Conservation (phyloP, 2,329 filamentous ascomycete genomes). For the Trichoderma atrobrunneum region DNA sequence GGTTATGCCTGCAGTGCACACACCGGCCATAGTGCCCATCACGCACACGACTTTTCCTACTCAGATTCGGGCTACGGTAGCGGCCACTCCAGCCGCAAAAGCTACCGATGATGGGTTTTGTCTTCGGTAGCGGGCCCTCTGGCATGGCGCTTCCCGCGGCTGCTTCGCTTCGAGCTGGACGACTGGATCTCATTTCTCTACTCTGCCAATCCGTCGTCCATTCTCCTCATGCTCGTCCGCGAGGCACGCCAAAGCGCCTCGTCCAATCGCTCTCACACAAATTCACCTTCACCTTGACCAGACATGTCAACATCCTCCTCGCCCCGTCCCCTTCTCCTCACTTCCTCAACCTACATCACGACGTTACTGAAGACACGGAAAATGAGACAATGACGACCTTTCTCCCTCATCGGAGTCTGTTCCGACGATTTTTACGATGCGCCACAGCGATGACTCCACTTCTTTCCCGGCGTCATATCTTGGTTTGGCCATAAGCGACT, state of each 20-base stretch:
- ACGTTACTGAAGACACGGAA: constrained; percentile 34
- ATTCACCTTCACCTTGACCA: neutral
- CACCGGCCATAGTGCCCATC: constrained; percentile 37
- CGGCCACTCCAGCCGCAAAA: constrained; percentile 44
- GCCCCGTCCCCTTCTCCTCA: constrained; percentile 4
- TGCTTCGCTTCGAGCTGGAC: constrained; percentile 44
- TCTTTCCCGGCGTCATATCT: neutral
- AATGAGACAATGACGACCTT: constrained; percentile 25
- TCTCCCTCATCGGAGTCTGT: neutral
- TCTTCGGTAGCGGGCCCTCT: constrained; percentile 50
- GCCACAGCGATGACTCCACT: constrained; percentile 6
- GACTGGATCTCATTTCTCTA: constrained; percentile 50
- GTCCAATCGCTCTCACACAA: constrained; percentile 28
- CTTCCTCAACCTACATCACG: constrained; percentile 21
- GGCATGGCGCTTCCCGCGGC: constrained; percentile 39
- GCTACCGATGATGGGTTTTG: constrained; percentile 52
- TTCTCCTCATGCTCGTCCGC: constrained; percentile 49
- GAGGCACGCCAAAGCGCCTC: constrained; percentile 42
- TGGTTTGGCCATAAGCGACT: constrained; percentile 4
- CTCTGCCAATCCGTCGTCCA: constrained; percentile 46
- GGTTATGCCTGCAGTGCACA: constrained; percentile 67
- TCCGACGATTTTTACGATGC: constrained; percentile 16
- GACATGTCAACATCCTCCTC: neutral
- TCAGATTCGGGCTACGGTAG: constrained; percentile 57
- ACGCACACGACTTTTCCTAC: constrained; percentile 43